Evolutionary conservation across 306 rosid genomes (phyloP), one percentile per base, ranked within the genome.

Genomic region (Purshia tridentata): DNA sequence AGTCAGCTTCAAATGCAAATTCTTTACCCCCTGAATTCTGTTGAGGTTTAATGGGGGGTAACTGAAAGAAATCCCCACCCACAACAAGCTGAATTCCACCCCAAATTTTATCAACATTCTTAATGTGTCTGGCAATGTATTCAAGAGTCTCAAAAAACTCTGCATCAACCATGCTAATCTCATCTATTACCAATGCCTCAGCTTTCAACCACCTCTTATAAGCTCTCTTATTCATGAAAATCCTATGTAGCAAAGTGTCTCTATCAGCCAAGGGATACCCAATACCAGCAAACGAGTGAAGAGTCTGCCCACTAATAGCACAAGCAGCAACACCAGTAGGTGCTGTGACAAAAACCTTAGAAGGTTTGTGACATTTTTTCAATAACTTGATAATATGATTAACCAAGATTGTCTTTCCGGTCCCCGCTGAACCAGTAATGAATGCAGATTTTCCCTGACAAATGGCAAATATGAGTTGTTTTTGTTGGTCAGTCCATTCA

Each of bases 81-180:
- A 79, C 89, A 53, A 86, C 83, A 49, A 82, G 67, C 85, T 86
- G 93, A 68, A 88, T 80, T 8, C 91, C 93, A n/a, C 91, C 93
- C 93, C 93, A 88, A 7, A 13, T 49, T 48, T 59, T 3, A 64
- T 75, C 63, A 5, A 54, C 73, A 4, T 42, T 72, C 19, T 70
- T 69, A 23, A 82, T 6, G 18, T 44, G 2, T 73, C 66, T 74
- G 0, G 91, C 91, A 72, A 86, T 75, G 67, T 8, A 70, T 39
- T 84, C 86, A 35, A 86, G 86, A 61, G n/a, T 57, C 66, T 84
- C 85, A 72, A 86, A 81, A 60, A 82, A 16, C 51, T 40, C 62
- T 9, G 74, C 80, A 69, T 76, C 84, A 49, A 88, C 77, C 91
- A 88, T 86, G 76, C 93, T 77, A 39, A 74, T 73, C 55, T 88